Base-by-base conservation (phyloP, 1,284 basidiomycete genomes). In the Inonotus hispidus region DNA sequence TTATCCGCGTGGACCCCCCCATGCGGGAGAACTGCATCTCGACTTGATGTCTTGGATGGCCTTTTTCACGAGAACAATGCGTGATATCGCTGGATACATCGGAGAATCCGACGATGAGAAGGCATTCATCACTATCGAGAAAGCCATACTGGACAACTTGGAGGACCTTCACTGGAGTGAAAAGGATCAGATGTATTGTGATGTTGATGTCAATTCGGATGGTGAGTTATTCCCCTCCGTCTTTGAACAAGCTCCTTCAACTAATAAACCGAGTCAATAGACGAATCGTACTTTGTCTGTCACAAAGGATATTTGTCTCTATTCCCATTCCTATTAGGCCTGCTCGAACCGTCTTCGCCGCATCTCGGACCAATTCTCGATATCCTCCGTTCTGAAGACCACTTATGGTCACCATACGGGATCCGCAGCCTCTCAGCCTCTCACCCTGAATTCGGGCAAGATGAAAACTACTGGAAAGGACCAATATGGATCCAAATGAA, bases 401-500 rank as follows among this genome's bases (percentile, higher is more conserved):
- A 93, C 64, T 82, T 98, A 29, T 98, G 95, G 95, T 95, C 93
- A 2, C 80, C 85, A 1, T 94, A 88, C 71, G 95, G 95, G 53
- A 78, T 98, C 45, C 87, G 95, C 43, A 95, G 92, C 66, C 76
- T 98, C 57, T 93, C 92, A 13, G 85, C 81, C 39, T 83, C 85
- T 16, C 92, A 98, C 69, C 84, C 88, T n/a, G 82, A 90, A 59
- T 98, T 93, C 68, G 95, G 94, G 16, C 77, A 86, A 68, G 95
- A 89, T 56, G 95, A 98, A 71, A 92, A 97, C 74, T 98, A 98
- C 74, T 98, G 95, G 95, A 88, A 90, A 68, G 94, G 95, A 2
- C 93, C 95, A 1, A 90, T 98, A 58, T 98, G 95, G 95, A 82
- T 97, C 32, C 95, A 93, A 71, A 94, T 98, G 88, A 97, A 98